Conservation (phyloP, 2,329 filamentous ascomycete species). For the Trichophyton equinum region DNA sequence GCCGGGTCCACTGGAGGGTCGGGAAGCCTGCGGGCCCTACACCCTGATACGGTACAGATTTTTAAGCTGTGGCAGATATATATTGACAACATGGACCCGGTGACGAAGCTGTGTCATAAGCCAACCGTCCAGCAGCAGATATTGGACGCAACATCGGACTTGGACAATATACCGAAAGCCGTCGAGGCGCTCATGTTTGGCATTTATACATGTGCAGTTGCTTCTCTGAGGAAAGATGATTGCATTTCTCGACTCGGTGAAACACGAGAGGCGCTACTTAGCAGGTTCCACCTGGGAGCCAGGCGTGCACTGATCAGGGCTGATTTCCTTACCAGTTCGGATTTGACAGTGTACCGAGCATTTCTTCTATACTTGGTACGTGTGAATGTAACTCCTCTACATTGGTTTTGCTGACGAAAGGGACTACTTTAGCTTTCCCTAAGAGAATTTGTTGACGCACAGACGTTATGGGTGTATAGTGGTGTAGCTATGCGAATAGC, state of each 20-base stretch:
- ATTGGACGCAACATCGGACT: conserved; percentile 32
- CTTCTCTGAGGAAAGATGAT: conserved; percentile 31
- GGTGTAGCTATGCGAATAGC: conserved; percentile 33
- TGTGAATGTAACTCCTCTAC: not conserved
- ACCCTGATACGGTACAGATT: conserved; percentile 8
- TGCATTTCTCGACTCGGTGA: conserved; percentile 20
- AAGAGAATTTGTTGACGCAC: conserved; percentile 7
- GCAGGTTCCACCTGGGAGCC: conserved; percentile 43
- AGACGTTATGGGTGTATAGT: conserved; percentile 11
- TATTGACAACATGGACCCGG: conserved; percentile 36
- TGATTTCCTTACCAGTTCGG: conserved; percentile 28
- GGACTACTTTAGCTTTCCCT: conserved; percentile 30
- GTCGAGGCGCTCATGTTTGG: conserved; percentile 45
- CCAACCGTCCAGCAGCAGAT: conserved; percentile 39
- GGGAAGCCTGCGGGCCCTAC: not conserved
- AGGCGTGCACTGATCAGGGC: conserved; percentile 44
- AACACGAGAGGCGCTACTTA: conserved; percentile 29
- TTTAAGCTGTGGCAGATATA: conserved; percentile 16
- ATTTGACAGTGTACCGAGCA: conserved; percentile 40
- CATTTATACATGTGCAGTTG: conserved; percentile 45
- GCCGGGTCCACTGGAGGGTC: not conserved
- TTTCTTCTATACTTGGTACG: conserved; percentile 44
- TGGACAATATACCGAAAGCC: conserved; percentile 39
- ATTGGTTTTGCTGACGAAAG: not conserved
- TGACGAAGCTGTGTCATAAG: conserved; percentile 44